Base-by-base conservation (phyloP, 805 yeast species). In the Suhomyces emberorum region DNA sequence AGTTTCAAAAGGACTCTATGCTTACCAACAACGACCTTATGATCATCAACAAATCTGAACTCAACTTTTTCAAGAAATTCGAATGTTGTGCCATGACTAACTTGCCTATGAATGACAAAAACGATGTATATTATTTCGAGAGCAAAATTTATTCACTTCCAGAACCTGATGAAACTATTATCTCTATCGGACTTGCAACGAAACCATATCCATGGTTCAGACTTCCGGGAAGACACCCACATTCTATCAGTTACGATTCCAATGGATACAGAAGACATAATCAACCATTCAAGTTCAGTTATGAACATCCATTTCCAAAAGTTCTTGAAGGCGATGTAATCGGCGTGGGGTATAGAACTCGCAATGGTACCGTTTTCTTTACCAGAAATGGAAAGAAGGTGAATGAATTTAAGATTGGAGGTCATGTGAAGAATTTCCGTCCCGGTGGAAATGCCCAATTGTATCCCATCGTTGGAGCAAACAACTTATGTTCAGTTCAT, bases 171-270 rank as follows among this genome's bases (percentile, higher is more conserved):
- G 63, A 63, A 10, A 76, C 82, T 8, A 38, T 63, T 0, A 65
- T 91, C 1, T 77, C 95, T 0, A 69, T 93, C 14, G 98, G 98
- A 0, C 53, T 93, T 3, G 74, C 89, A 0, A 77, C 95, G 0
- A 77, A 79, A 44, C 98, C 98, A 5, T 93, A 93, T 52, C 98
- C 98, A 2, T 79, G 83, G 61, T 93, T 93, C 61, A 70, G 97
- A 47, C 66, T 93, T 26, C 98, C 98, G 0, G 98, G 98, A 0
- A 76, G 93, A 52, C 95, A 88, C 51, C 73, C 81, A 28, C 83
- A 79, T 56, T 87, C 96, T 0, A 69, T 88, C 3, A 76, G 88
- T n/a, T 93, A 91, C 59, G 96, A 88, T 44, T 84, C 95, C 4
- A 74, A 74, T 35, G 98, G 98, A 3, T 69, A 75, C 40, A 72